A percentile compares a stretch with the other conserved stretches of the same genome.
Conservation (phyloP, 2,329 filamentous ascomycete genomes). For the Talaromyces sp. region DNA sequence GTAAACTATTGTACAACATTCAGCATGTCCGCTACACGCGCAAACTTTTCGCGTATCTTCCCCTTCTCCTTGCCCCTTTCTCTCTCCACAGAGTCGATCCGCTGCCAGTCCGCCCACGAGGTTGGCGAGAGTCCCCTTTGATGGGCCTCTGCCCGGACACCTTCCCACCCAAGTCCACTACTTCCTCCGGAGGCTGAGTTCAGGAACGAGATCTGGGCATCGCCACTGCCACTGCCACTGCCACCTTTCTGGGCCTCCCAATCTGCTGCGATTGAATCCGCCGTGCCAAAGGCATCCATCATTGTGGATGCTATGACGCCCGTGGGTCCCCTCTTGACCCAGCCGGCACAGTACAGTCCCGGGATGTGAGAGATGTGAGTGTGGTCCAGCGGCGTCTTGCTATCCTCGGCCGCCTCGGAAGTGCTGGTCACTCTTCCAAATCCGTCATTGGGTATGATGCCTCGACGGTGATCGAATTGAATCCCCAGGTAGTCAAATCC, state of each 20-base stretch:
- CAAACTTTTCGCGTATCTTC: conserved; percentile 70
- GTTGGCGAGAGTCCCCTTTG: conserved; percentile 56
- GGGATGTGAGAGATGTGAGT: conserved; percentile 49
- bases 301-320: conserved; percentile 96
- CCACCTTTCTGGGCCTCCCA: conserved; percentile 45
- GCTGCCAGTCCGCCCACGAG: conserved; percentile 79
- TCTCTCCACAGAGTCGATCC: conserved; percentile 74
- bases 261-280: conserved; percentile 75
- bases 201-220: conserved; percentile 37
- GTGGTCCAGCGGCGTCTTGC: conserved; percentile 20
- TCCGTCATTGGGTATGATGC: conserved; percentile 77
- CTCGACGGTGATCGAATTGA: conserved; percentile 67
- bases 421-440: conserved; percentile 62
- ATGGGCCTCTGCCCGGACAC: conserved; percentile 56
- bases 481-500: conserved; percentile 69
- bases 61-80: conserved; percentile 59
- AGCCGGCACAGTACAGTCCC: conserved; percentile 87
- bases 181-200: conserved; percentile 34
- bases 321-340: conserved; percentile 92
- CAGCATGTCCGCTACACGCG: conserved; percentile 53
- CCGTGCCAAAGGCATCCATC: conserved; percentile 87
- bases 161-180: conserved; percentile 66
- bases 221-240: neutral
- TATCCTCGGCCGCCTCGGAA: conserved; percentile 16
- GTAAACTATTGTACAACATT: conserved; percentile 28